These are phyloP conservation scores for Dryas drummondii DNA, from an alignment of 306 rosid species.

Conservation along the genomic window DNA sequence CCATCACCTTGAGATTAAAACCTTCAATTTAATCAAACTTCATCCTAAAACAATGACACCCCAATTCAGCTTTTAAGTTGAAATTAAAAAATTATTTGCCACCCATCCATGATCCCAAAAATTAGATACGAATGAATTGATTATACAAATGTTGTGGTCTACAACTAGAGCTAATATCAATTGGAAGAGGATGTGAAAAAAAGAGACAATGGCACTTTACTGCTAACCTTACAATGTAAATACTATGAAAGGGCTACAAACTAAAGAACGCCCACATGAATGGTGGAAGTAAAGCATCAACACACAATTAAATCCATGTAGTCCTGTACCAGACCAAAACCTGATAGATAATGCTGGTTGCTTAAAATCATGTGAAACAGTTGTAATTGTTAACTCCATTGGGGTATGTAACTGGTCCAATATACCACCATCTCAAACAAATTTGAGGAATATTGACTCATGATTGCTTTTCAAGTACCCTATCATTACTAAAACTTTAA, in stretches of 20 bases:
- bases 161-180: background rate
- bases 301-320: background rate
- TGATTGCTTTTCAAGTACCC: background rate
- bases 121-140: background rate
- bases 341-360: background rate
- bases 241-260: background rate
- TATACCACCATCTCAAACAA: background rate
- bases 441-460: background rate
- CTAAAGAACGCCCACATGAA: background rate
- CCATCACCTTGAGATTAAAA: background rate
- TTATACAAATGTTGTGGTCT: background rate
- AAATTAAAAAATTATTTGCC: background rate
- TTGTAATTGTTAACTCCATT: background rate
- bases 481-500: background rate
- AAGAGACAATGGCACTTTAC: background rate
- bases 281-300: background rate
- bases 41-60: background rate
- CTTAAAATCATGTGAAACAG: background rate
- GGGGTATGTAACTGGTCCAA: background rate
- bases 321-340: background rate
- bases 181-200: background rate
- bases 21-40: background rate
- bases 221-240: background rate
- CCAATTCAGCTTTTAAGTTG: background rate
- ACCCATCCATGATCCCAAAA: background rate